Evolutionary conservation across 805 yeast genomes (phyloP).

Genomic region (Kregervanrija delftensis): DNA sequence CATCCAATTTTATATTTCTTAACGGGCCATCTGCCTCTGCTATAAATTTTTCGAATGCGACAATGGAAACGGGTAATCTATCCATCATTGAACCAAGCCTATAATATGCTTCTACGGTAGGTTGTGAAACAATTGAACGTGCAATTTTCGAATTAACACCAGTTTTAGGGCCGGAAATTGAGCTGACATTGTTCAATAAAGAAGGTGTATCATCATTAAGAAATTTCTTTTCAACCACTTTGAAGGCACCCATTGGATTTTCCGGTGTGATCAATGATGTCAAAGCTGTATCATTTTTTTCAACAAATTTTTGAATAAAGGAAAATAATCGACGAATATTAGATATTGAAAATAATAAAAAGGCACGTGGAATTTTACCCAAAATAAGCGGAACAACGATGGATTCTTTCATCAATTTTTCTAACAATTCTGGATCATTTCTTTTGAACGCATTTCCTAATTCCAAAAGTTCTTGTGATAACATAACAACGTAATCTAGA

Average conservation of each 20-base stretch:
- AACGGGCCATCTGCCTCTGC: constrained; percentile 46
- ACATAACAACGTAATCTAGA: constrained; percentile 64
- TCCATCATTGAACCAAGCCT: constrained; percentile 41
- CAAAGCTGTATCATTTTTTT: constrained; percentile 35
- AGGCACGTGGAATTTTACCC: constrained; percentile 63
- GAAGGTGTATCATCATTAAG: constrained; percentile 25
- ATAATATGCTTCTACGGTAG: constrained; percentile 47
- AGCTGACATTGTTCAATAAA: constrained; percentile 15
- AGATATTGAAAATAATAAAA: constrained; percentile 58
- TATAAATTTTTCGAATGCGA: constrained; percentile 52
- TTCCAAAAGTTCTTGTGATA: constrained; percentile 66
- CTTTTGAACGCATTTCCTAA: constrained; percentile 26
- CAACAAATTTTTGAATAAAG: constrained; percentile 49
- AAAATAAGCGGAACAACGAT: constrained; percentile 53
- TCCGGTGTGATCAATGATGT: constrained; percentile 22
- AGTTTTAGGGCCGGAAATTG: constrained; percentile 2
- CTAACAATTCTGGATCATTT: constrained; percentile 16
- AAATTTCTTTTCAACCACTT: constrained; percentile 20
- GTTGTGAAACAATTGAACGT: constrained; percentile 25
- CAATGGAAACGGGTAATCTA: constrained; percentile 49
- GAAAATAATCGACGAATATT: constrained; percentile 59
- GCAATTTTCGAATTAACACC: constrained; percentile 7
- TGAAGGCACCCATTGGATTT: constrained; percentile 26
- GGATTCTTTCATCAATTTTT: constrained; percentile 18
- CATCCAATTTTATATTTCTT: constrained; percentile 32